Conservation (phyloP, 2,329 filamentous ascomycete species). For the Hypoxylon sp. region DNA sequence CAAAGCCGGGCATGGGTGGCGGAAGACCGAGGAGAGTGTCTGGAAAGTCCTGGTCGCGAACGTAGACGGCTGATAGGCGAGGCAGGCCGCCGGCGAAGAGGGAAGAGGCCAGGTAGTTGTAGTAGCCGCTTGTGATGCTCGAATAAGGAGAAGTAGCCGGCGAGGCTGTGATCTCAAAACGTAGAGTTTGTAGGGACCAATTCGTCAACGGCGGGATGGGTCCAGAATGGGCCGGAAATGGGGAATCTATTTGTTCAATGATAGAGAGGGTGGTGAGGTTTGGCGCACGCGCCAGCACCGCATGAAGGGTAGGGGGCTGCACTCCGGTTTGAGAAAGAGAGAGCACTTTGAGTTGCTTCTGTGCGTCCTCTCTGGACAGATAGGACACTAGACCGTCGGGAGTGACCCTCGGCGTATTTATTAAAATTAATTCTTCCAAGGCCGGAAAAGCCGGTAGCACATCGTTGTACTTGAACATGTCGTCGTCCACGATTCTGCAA, state of each 20-base stretch:
- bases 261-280: conserved; percentile 71
- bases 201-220: conserved; percentile 77
- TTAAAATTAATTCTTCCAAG: conserved; percentile 80
- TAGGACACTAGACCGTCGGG: conserved; percentile 78
- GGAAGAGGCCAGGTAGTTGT: conserved; percentile 87
- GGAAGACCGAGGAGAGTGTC: conserved; percentile 81
- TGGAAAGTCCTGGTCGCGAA: conserved; percentile 86
- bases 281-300: conserved; percentile 71
- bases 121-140: conserved; percentile 75
- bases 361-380: conserved; percentile 73
- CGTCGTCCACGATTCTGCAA: conserved; percentile 79
- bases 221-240: conserved; percentile 64
- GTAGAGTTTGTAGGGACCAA: conserved; percentile 77
- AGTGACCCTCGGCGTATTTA: conserved; percentile 80
- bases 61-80: conserved; percentile 82
- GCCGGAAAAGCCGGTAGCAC: conserved; percentile 81
- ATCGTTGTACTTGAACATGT: conserved; percentile 77
- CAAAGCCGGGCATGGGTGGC: conserved; percentile 69
- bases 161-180: conserved; percentile 84
- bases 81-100: conserved; percentile 83
- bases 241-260: conserved; percentile 64
- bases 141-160: conserved; percentile 71
- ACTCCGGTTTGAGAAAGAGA: conserved; percentile 81
- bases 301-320: conserved; percentile 71
- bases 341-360: conserved; percentile 75